A percentile compares a stretch with the other conserved stretches of the same genome.
Conservation (phyloP, 2,329 filamentous ascomycete species). For the Fusarium austroafricanum region DNA sequence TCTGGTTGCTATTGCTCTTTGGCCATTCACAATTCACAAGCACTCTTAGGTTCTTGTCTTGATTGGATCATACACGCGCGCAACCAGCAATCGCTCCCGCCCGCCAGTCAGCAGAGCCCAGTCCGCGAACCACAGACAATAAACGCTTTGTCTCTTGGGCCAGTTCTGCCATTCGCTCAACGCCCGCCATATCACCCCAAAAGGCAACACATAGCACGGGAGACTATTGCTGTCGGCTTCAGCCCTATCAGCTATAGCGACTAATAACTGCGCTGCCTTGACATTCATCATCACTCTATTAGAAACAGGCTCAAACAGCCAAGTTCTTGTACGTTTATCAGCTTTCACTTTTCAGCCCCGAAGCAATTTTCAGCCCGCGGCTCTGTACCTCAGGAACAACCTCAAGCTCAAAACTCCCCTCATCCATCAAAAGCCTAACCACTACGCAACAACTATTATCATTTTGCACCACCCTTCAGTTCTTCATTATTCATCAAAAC, state of each 20-base stretch:
- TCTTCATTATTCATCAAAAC: not conserved
- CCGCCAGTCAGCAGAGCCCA: not conserved
- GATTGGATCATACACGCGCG: conserved; percentile 42
- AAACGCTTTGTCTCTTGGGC: too few relatives aligned
- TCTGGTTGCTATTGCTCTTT: conserved; percentile 39
- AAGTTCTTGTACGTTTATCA: not conserved
- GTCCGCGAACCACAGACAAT: too few relatives aligned
- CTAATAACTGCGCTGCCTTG: conserved; percentile 2
- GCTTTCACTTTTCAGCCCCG: conserved; percentile 6
- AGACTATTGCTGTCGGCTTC: conserved; percentile 12
- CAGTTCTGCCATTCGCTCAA: conserved; percentile 33
- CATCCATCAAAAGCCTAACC: conserved; percentile 17
- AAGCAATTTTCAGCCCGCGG: conserved; percentile 6
- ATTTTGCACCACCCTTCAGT: conserved; percentile 5
- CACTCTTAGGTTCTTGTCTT: conserved; percentile 34
- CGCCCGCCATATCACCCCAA: conserved; percentile 34
- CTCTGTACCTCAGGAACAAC: too few relatives aligned
- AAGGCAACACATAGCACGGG: conserved; percentile 28
- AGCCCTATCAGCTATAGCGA: conserved; percentile 10
- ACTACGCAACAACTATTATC: conserved; percentile 10
- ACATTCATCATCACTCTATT: not conserved
- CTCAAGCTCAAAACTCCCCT: not conserved
- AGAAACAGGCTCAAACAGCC: not conserved
- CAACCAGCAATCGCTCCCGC: conserved; percentile 28
- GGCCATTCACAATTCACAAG: conserved; percentile 48